Base-by-base conservation (phyloP, 306 rosid genomes). In the Fagus sylvatica region DNA sequence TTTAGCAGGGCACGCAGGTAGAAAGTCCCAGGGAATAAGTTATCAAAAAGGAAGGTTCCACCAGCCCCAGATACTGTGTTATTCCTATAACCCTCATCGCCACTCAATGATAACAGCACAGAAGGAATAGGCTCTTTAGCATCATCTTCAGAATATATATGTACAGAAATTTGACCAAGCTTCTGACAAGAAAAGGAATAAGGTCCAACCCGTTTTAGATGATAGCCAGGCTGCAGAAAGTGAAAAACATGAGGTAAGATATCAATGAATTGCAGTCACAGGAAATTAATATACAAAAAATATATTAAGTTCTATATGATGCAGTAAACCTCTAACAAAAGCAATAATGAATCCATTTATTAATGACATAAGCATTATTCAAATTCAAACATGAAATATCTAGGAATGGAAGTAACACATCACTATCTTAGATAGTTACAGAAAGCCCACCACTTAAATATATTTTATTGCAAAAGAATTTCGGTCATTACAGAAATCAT, bases 1-100 rank as follows among this genome's bases (percentile, higher is more conserved):
- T 96, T 96, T 34, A 96, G 89, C 83, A 96, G 88, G 76, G 99
- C 97, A 74, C 99, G 98, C 84, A 96, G 76, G 83, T 96, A 96
- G 88, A 93, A 96, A 80, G 87, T 93, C 78, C 99, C 99, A 73
- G 98, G 98, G 84, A 93, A 96, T 84, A 96, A 85, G 81, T 85
- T 82, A 85, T 79, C 88, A 74, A 91, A 96, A 46, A 86, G 81
- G 82, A 96, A 96, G 42, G 83, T 70, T 82, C 97, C 98, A 81
- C 97, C 93, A 74, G 85, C 85, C 71, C 88, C 92, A 69, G 97
- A 91, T 67, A 96, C 90, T 1, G 98, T 86, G 84, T 93, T 96
- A 88, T 96, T 96, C 82, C 99, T 87, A 75, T 96, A 96, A 80
- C 99, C 99, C 83, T 91, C 87, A 59, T 91, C 90, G 16, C 98